Evolutionary conservation across 1,284 basidiomycete genomes (phyloP), one percentile per base, ranked within the genome.

Genomic region (Afroboletus lepidellus): DNA sequence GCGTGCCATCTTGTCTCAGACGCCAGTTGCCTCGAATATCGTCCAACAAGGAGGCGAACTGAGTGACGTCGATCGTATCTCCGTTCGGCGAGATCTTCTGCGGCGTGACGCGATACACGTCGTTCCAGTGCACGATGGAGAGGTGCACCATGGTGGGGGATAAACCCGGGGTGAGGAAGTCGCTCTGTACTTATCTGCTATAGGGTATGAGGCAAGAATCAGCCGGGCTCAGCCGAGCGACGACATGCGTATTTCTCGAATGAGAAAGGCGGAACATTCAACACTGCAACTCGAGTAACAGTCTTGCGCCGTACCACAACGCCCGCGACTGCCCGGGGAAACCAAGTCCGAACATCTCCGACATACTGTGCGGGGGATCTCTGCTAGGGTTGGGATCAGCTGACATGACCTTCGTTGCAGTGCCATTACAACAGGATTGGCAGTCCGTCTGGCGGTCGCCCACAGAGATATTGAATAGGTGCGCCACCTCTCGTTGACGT

Each of bases 1-100:
- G 75, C 43, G 73, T 71, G 3, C 78, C 78, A 58, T 84, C 80
- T 12, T 71, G 60, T 51, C 77, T 69, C 37, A 67, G 48, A 4
- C 68, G 54, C 85, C 85, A 89, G 33, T 68, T 63, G 48, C 72
- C 67, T 48, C 84, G 77, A 36, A 88, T 71, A 56, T 77, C 74
- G 50, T 87, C 76, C 36, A 90, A 65, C 48, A 87, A 71, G 13
- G 79, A 77, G 25, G 80, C 77, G 64, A 89, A 91, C 64, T 90
- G 87, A 8, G 86, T 84, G 29, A 88, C 85, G 69, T 90, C 86
- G 58, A 91, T 84, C 8, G 83, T 88, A 41, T 80, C 82, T 9
- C 70, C 62, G 7, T 78, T 76, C 9, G 68, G 68, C 0, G 72
- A 70, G 29, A 87, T 54, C 61, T 87, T 90, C 63, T 90, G 87